Evolutionary conservation across 2,329 filamentous ascomycete species (phyloP), one percentile per base, ranked within the genome.

Genomic region (Colletotrichum ledebouriae): DNA sequence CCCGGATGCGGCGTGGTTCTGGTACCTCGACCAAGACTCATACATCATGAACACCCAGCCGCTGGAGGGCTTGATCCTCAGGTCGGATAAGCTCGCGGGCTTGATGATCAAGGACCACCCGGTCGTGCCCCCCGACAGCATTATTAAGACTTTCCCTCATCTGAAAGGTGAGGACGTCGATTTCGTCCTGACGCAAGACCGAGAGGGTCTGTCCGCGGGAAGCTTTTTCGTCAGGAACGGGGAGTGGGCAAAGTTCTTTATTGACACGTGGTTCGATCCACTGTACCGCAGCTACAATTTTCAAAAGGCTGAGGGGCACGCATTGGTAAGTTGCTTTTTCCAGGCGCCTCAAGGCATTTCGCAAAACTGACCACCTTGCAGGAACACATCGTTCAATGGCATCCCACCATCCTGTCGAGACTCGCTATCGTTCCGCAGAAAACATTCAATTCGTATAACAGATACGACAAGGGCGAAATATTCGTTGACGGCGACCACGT

Each of bases 261-360:
- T 98, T 17, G 96, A 99, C 77, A 92, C 93, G 1, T 99, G 96
- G 96, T 97, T 96, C 76, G 94, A 98, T 77, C 96, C 96, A 55
- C 83, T 98, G 49, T 99, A 97, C 80, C 87, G 95, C 71, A 92
- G 86, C 73, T 99, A 99, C 82, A 97, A 97, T 77, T 99, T 99
- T 76, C 93, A 97, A 76, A 98, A 97, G 78, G 94, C 94, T 0
- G 96, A 99, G 79, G 88, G 86, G 25, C 95, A 99, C 82, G 94
- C 95, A 58, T 80, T 99, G 83, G 96, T 94, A 84, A 77, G 89
- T 60, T 22, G 3, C 25, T 46, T 46, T 78, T 47, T 29, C 29
- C n/a, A 29, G 29, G 17, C 37, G 34, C 58, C 34, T 33, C 46
- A 33, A 20, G 46, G 6, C 10, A 6, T 34, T 33, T 15, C 39